Percentiles rank a stretch among this genome's conserved stretches.
Evolutionary conservation across 805 yeast genomes (phyloP).

Genomic region (Naumovozyma baii): DNA sequence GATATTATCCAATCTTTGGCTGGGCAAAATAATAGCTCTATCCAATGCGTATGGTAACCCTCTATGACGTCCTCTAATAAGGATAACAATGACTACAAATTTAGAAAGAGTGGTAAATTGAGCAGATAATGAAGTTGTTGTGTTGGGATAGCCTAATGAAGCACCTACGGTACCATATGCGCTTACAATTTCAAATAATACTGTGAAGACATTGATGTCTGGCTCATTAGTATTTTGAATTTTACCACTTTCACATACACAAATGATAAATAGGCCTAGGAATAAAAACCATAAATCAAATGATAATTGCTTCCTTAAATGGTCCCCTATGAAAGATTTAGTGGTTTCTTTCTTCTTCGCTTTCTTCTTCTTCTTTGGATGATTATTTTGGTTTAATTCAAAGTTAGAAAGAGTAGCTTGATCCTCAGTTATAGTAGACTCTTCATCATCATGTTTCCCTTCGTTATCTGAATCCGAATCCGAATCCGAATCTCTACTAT

Average conservation of each 20-base stretch:
- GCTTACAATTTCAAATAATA: slow-evolving; percentile 80
- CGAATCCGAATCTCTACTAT: background rate
- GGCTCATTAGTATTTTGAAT: slow-evolving; percentile 37
- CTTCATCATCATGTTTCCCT: slow-evolving; percentile 16
- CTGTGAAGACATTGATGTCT: slow-evolving; percentile 54
- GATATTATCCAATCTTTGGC: slow-evolving; percentile 49
- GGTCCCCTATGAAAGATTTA: slow-evolving; percentile 66
- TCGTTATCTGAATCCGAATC: slow-evolving; percentile 1
- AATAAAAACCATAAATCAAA: slow-evolving; percentile 93
- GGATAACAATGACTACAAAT: slow-evolving; percentile 74
- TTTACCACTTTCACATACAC: slow-evolving; percentile 73
- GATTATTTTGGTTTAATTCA: background rate
- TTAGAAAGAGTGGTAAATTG: slow-evolving; percentile 68
- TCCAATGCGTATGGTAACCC: slow-evolving; percentile 90
- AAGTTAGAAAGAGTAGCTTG: background rate
- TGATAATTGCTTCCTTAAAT: slow-evolving; percentile 81
- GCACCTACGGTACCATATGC: slow-evolving; percentile 96
- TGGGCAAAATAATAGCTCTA: slow-evolving; percentile 82
- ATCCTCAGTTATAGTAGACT: slow-evolving; percentile 4
- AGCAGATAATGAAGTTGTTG: slow-evolving; percentile 61
- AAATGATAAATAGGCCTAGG: slow-evolving; percentile 73
- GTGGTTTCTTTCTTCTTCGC: slow-evolving; percentile 28
- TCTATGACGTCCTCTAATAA: slow-evolving; percentile 93
- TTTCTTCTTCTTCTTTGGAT: slow-evolving; percentile 4
- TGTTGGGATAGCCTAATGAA: slow-evolving; percentile 69